These are phyloP conservation scores for Colletotrichum musae DNA, from an alignment of 2,329 filamentous ascomycete species.

Conservation along the genomic window DNA sequence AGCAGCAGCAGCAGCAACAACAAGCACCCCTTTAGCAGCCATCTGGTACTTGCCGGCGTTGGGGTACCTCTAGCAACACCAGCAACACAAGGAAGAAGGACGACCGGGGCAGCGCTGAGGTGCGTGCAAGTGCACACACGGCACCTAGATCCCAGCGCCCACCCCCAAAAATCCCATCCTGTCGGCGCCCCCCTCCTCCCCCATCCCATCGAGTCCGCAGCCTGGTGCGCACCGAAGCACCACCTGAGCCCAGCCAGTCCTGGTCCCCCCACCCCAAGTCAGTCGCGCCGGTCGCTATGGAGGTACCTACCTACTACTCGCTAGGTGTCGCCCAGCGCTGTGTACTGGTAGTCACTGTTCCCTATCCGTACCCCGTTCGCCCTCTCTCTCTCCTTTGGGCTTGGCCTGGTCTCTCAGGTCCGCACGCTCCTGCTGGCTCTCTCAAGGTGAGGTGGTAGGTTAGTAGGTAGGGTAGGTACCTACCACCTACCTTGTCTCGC, in stretches of 20 bases:
- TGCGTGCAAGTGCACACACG: slow-evolving; percentile 7
- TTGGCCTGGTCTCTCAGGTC: slow-evolving; percentile 31
- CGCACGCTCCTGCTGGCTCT: slow-evolving; percentile 35
- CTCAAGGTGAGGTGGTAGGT: no score
- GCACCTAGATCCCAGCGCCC: slow-evolving; percentile 25
- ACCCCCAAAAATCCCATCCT: slow-evolving; percentile 32
- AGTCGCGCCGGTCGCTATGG: neutral
- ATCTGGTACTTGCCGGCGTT: neutral
- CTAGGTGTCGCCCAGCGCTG: slow-evolving; percentile 9
- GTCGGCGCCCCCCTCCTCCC: slow-evolving; percentile 6
- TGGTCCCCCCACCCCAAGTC: slow-evolving; percentile 11
- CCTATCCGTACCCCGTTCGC: slow-evolving; percentile 14
- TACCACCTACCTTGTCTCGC: slow-evolving; percentile 32
- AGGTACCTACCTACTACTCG: no score
- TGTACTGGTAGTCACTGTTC: slow-evolving; percentile 29
- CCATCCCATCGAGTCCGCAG: slow-evolving; percentile 32
- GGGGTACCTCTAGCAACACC: neutral
- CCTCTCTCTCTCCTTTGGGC: slow-evolving; percentile 32
- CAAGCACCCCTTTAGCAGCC: neutral
- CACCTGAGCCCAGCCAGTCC: slow-evolving; percentile 35
- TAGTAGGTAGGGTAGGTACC: no score
- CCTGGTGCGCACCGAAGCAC: slow-evolving; percentile 26
- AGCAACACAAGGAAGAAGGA: neutral
- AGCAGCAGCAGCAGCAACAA: slow-evolving; percentile 3
- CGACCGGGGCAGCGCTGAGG: slow-evolving; percentile 9